Base-by-base conservation (phyloP, 2,329 filamentous ascomycete species). In the Exophiala lecanii-corni region DNA sequence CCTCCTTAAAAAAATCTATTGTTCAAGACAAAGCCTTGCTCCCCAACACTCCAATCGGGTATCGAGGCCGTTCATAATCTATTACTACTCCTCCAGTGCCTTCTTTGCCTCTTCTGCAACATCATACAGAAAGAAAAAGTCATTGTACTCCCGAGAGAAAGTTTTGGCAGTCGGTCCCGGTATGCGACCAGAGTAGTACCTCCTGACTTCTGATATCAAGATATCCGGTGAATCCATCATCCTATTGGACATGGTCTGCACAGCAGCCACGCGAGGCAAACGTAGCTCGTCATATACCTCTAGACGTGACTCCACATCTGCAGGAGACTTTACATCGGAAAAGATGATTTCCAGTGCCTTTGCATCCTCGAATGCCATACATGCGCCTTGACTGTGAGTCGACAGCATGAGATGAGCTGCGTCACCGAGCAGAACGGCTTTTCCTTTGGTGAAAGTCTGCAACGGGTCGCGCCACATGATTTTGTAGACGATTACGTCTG, bases 341-440 rank as follows among this genome's bases (percentile, higher is more conserved):
- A 62, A 51, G 9, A 62, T 41, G 1, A 56, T 54, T 2, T 60
- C 57, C 5, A 63, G 50, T 2, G 54, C 55, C 1, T 58, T 45
- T 0, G 59, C 58, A 40, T 62, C 59, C 44, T 63, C 60, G 9
- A 64, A 57, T 4, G 59, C 60, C 59, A 61, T 62, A 2, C 55
- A 55, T 3, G 55, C 60, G 25, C 59, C 60, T 35, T 63, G 59
- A 2, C 59, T 59, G 60, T 79, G 76, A 43, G 78, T 74, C 12
- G 80, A 81, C 0, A 81, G 64, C 54, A 85, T 84, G 0, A 81
- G 79, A 57, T 86, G 82, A 16, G 21, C 48, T 0, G 82, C 79
- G 56, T 86, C 82, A 0, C 82, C 82, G 0, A 86, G 59, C 0
- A 84, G 59, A 1, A 72, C 78, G n/a, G 83, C 58, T 3, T 66